Conservation (phyloP, 2,329 filamentous ascomycete species). For the Aspergillus pseudotamarii region DNA sequence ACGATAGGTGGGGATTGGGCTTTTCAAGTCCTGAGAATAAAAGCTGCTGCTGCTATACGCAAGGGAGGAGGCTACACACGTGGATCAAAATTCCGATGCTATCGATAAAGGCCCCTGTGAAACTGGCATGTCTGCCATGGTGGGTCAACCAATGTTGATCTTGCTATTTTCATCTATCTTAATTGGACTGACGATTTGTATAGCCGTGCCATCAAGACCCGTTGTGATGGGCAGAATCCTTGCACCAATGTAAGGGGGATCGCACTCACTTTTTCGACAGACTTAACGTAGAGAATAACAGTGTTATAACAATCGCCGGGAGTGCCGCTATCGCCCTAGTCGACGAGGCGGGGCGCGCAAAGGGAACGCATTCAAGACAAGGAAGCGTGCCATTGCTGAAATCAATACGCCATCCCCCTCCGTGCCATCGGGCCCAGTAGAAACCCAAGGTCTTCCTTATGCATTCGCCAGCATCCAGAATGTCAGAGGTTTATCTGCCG, state of each 20-base stretch:
- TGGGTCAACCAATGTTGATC: background rate
- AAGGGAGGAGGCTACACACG: background rate
- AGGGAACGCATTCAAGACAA: slow-evolving; percentile 19
- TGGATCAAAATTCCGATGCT: background rate
- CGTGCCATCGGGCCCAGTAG: background rate
- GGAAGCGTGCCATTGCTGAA: background rate
- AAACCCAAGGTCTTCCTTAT: background rate
- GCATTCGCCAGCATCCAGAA: background rate
- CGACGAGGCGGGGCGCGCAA: slow-evolving; percentile 28
- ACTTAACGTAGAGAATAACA: slow-evolving; percentile 5
- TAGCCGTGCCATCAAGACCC: slow-evolving; percentile 27
- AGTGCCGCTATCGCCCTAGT: slow-evolving; percentile 17
- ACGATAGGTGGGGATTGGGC: too few species aligned
- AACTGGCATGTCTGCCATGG: slow-evolving; percentile 25
- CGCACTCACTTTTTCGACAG: background rate
- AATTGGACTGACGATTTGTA: background rate
- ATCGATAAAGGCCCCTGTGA: slow-evolving; percentile 7
- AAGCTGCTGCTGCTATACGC: too few species aligned
- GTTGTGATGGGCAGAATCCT: slow-evolving; percentile 27
- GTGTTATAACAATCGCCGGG: slow-evolving; percentile 19
- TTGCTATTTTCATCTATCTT: background rate
- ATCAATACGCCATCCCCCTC: background rate
- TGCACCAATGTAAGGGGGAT: slow-evolving; percentile 23
- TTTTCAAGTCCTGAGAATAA: too few species aligned
- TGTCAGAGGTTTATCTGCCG: background rate